These are phyloP conservation scores for Diplocarpon mali DNA, from an alignment of 2,329 filamentous ascomycete genomes.

Conservation along the genomic window DNA sequence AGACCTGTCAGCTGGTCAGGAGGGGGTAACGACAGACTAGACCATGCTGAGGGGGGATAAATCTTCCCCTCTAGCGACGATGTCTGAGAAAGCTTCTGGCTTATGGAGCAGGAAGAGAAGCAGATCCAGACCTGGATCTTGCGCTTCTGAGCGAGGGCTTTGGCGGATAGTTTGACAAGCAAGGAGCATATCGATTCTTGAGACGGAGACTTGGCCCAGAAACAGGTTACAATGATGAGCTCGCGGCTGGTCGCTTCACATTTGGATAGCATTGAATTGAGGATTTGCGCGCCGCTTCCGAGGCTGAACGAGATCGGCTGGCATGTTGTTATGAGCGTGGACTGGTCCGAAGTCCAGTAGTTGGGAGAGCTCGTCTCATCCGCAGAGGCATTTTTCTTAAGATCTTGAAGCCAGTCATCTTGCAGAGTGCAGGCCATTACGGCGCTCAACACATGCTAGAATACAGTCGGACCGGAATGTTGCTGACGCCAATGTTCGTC, in stretches of 20 bases:
- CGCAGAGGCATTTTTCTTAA: slow-evolving; percentile 4
- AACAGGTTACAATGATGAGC: slow-evolving; percentile 70
- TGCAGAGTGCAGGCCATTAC: slow-evolving; percentile 3
- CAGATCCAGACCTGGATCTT: slow-evolving; percentile 47
- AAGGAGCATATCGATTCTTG: slow-evolving; percentile 45
- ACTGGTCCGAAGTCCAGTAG: slow-evolving; percentile 34
- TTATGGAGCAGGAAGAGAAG: slow-evolving; percentile 61
- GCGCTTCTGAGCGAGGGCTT: slow-evolving; percentile 28
- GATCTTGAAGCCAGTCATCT: slow-evolving; percentile 12
- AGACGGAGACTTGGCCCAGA: slow-evolving; percentile 61
- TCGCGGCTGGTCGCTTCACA: slow-evolving; percentile 50
- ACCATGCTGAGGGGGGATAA: slow-evolving; percentile 48
- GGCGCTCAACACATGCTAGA: background rate
- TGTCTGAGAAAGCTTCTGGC: slow-evolving; percentile 67
- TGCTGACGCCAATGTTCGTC: background rate
- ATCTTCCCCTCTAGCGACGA: slow-evolving; percentile 48
- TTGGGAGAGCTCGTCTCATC: slow-evolving; percentile 34
- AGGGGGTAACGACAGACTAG: slow-evolving; percentile 50
- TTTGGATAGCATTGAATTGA: slow-evolving; percentile 45
- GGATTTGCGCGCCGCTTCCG: slow-evolving; percentile 47
- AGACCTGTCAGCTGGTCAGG: slow-evolving; percentile 44
- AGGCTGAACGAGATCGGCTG: slow-evolving; percentile 36
- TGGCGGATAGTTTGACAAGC: slow-evolving; percentile 46
- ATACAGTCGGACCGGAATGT: background rate
- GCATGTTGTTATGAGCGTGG: slow-evolving; percentile 39